A percentile compares a stretch with the other conserved stretches of the same genome.
Conservation (phyloP, 176 grass and related monocot species). For the Zea luxurians region DNA sequence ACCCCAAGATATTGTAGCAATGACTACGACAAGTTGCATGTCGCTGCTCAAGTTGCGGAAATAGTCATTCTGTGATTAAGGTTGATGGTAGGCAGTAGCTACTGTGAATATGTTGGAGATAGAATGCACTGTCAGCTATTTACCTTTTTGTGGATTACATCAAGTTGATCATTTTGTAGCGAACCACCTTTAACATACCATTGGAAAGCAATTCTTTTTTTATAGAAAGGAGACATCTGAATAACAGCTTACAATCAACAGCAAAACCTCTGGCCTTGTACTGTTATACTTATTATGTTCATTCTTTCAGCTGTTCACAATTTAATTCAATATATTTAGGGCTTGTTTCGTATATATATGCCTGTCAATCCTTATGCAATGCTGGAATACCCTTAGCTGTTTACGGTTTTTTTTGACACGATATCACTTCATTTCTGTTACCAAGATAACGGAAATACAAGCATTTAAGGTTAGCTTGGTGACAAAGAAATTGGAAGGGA, state of each 20-base stretch:
- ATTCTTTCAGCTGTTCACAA: constrained; percentile 6
- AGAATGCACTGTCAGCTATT: constrained; percentile 15
- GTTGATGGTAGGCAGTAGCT: constrained; percentile 14
- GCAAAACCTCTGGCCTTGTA: background rate
- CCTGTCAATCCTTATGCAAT: too few species aligned
- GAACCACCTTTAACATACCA: background rate
- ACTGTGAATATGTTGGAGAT: constrained; percentile 28
- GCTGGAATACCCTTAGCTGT: background rate
- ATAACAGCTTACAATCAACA: constrained; percentile 17
- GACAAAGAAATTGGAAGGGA: too few species aligned
- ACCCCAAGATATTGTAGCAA: constrained; percentile 2
- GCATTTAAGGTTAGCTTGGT: too few species aligned
- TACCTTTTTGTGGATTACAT: constrained; percentile 8
- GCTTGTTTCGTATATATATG: too few species aligned
- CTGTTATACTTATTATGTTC: background rate
- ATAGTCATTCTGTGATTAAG: background rate
- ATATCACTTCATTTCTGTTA: too few species aligned
- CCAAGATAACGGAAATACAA: too few species aligned
- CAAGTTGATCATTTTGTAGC: background rate
- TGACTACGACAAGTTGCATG: background rate
- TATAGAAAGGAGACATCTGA: background rate
- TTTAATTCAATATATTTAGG: constrained; percentile 22
- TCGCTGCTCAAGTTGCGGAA: constrained; percentile 8
- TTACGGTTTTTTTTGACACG: background rate
- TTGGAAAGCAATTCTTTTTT: background rate